Evolutionary conservation across 2,329 filamentous ascomycete genomes (phyloP), one percentile per base, ranked within the genome.

Genomic region (Pseudopyrenochaeta lycopersici): DNA sequence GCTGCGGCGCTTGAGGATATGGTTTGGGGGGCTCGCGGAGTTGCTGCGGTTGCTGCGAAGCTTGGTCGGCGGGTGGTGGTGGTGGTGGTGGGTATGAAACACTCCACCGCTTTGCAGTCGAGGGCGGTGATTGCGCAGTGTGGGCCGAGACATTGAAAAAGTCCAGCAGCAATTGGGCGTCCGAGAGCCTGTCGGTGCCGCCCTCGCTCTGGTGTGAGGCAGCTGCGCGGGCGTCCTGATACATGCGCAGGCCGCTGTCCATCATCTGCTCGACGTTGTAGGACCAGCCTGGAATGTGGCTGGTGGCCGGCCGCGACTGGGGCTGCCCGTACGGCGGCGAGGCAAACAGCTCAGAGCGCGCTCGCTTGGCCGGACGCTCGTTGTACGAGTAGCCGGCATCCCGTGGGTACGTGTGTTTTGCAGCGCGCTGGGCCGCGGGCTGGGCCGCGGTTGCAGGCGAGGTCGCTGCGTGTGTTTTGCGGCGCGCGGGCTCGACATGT

Each of bases 351-450:
- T 87, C 85, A 38, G 86, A 88, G 58, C 85, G 82, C 43, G 84
- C 80, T 36, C 86, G 81, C 72, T 88, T 88, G 17, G 83, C 73
- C 3, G 85, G 85, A 41, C 83, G 79, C 63, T 86, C 81, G 42
- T 74, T 33, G 52, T 61, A 49, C 4, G 55, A 15, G 42, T 61
- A 54, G 29, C 47, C 27, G 11, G 54, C n/a, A 44, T 61, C 60
- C 30, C 46, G 20, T 2, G 55, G 30, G 43, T 61, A 54, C 46
- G 58, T 51, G 51, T 67, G 71, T 51, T 62, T 62, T 20, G 67
- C 55, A 17, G 63, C 60, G 64, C 60, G 63, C 35, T 63, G 59
- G 60, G 49, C 60, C 33, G 53, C 53, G 29, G 63, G 54, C 42
- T 56, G 62, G 52, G 64, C 53, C 39, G 49, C 44, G 41, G 59